phyloP scores from a whole-genome alignment of 305 asterid genomes.

The Rubia tinctorum region DNA sequence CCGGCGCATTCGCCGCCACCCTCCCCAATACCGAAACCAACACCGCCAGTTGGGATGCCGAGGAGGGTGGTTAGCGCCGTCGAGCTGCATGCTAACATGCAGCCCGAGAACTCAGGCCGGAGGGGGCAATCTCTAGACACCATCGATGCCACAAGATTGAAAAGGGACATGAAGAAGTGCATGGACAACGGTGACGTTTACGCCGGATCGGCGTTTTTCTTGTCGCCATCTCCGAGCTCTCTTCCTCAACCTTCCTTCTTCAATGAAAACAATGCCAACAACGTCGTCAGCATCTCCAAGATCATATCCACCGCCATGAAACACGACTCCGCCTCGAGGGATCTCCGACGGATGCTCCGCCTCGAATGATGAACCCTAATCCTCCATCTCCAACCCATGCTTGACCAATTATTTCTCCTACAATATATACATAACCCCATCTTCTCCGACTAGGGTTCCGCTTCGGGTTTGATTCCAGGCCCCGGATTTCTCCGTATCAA shows the following conservation, averaged over 20 bases:
- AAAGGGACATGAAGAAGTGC: slow-evolving; percentile 11
- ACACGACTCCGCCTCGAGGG: slow-evolving; percentile 65
- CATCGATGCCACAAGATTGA: slow-evolving; percentile 26
- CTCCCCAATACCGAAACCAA: neutral
- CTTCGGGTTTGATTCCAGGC: slow-evolving; percentile 9
- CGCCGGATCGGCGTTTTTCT: slow-evolving; percentile 70
- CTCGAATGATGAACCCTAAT: slow-evolving; percentile 38
- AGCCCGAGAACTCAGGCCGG: slow-evolving; percentile 35
- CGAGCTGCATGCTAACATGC: slow-evolving; percentile 18
- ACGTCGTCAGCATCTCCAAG: slow-evolving; percentile 22
- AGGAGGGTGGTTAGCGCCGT: slow-evolving; percentile 30
- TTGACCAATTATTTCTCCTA: neutral
- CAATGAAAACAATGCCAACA: slow-evolving; percentile 23
- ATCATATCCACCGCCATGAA: slow-evolving; percentile 22
- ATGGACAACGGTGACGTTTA: slow-evolving; percentile 32
- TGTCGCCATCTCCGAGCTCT: slow-evolving; percentile 77
- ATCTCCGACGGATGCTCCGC: slow-evolving; percentile 81
- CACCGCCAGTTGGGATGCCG: neutral
- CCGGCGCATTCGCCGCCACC: neutral
- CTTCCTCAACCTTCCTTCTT: slow-evolving; percentile 79
- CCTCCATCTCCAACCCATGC: neutral
- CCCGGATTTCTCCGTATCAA: slow-evolving; percentile 20
- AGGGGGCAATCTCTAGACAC: slow-evolving; percentile 63
- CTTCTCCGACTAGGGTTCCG: slow-evolving; percentile 11
- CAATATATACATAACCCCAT: neutral